Evolutionary conservation across 345 rosid species (phyloP).

Genomic region (Salix brachista): DNA sequence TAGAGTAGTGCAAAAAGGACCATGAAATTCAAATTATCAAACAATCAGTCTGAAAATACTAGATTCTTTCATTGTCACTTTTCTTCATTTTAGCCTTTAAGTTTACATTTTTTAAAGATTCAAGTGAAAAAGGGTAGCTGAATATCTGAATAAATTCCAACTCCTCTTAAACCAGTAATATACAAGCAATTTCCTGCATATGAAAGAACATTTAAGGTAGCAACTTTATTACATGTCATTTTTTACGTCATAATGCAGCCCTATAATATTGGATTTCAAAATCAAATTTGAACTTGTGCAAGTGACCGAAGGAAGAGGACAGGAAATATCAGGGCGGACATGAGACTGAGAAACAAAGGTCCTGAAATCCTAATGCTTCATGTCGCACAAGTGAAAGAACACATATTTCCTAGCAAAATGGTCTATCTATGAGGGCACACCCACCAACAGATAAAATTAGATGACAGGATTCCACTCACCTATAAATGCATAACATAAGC

Average conservation of each 20-base stretch:
- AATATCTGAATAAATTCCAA: neutral
- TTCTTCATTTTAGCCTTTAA: neutral
- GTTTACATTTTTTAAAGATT: neutral
- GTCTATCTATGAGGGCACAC: neutral
- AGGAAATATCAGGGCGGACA: neutral
- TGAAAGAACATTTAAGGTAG: neutral
- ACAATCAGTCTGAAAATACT: neutral
- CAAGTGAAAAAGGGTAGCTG: neutral
- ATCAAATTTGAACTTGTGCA: neutral
- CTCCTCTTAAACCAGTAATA: neutral
- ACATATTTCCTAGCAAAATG: neutral
- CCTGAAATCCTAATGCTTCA: neutral
- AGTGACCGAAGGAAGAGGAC: neutral
- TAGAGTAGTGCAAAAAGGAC: neutral
- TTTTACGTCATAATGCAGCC: neutral
- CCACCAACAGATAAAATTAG: neutral
- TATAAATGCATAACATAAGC: slow-evolving; percentile 90
- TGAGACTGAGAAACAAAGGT: neutral
- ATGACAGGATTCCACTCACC: slow-evolving; percentile 45
- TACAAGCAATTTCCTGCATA: neutral
- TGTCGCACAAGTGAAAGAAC: neutral
- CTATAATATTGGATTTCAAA: neutral
- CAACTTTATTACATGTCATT: neutral
- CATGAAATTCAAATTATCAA: neutral
- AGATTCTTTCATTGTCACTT: neutral